Evolutionary conservation across 179 eudicot genomes (phyloP).

Genomic region (Silene vulgaris): DNA sequence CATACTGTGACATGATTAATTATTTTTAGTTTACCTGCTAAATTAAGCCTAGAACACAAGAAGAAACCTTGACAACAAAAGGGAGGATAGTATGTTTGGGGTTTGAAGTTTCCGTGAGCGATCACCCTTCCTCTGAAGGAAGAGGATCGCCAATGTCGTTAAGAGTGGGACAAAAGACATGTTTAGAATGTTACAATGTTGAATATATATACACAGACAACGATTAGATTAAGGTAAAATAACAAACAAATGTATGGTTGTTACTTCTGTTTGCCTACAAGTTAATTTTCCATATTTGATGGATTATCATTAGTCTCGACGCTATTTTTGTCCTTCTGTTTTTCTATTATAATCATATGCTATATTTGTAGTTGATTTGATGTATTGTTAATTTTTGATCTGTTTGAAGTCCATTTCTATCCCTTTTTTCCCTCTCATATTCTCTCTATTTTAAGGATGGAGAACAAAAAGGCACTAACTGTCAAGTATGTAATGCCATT

Average conservation of each 20-base stretch:
- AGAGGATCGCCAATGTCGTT: not conserved
- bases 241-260: constrained; percentile 12
- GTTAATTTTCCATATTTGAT: not conserved
- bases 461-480: constrained; percentile 2
- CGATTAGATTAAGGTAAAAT: not conserved
- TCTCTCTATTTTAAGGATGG: not conserved
- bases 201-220: not conserved
- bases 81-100: not conserved
- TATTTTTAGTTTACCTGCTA: not conserved
- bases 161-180: constrained; percentile 6
- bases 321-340: constrained; percentile 2
- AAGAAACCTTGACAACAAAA: not conserved
- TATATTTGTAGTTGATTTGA: not conserved
- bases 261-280: not conserved
- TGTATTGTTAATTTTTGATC: not conserved
- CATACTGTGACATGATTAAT: constrained; percentile 17
- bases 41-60: not conserved
- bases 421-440: not conserved
- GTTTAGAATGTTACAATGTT: not conserved
- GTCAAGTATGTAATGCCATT: not conserved
- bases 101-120: constrained; percentile 10
- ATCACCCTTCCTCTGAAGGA: constrained; percentile 15
- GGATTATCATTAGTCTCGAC: not conserved
- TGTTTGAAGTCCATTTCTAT: not conserved
- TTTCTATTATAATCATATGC: not conserved